Percentiles rank a stretch among this genome's conserved stretches.
Conservation (phyloP, 2,329 filamentous ascomycete genomes). For the Chaetomiaceae sp. region DNA sequence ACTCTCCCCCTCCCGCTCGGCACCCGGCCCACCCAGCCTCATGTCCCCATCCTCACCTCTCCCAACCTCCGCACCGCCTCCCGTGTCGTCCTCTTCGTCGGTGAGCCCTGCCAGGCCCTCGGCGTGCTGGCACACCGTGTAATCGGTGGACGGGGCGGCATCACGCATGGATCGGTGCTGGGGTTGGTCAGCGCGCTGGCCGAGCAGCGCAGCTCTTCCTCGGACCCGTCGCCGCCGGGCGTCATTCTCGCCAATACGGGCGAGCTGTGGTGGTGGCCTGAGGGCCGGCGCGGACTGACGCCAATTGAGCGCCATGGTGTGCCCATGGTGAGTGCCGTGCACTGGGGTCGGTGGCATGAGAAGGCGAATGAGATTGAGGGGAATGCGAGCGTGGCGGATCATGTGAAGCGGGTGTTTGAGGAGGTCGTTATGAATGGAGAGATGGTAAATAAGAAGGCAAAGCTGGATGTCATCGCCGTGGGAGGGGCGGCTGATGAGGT, state of each 20-base stretch:
- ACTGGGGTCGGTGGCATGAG: conserved; percentile 47
- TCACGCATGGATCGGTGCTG: conserved; percentile 65
- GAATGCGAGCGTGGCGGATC: conserved; percentile 51
- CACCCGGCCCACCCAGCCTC: conserved; percentile 39
- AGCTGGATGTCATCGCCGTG: conserved; percentile 65
- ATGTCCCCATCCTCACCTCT: conserved; percentile 62
- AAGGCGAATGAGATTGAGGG: conserved; percentile 55
- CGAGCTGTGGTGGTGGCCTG: conserved; percentile 70
- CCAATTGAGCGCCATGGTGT: conserved; percentile 49
- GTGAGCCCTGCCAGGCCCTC: conserved; percentile 64
- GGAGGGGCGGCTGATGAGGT: conserved; percentile 58
- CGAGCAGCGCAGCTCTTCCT: conserved; percentile 29
- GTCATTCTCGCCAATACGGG: conserved; percentile 74
- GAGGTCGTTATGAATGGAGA: conserved; percentile 44
- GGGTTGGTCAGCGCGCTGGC: conserved; percentile 50
- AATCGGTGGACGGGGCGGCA: conserved; percentile 55
- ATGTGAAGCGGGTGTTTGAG: conserved; percentile 63
- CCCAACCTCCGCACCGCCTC: conserved; percentile 47
- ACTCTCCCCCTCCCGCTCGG: conserved; percentile 57
- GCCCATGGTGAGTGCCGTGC: conserved; percentile 57
- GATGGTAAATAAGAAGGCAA: conserved; percentile 42
- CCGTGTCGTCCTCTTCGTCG: conserved; percentile 68
- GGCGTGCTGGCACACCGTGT: conserved; percentile 69
- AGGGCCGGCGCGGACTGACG: conserved; percentile 54
- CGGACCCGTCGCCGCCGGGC: conserved; percentile 40